These are phyloP conservation scores for Populus simonii DNA, from an alignment of 345 rosid species.

Conservation along the genomic window DNA sequence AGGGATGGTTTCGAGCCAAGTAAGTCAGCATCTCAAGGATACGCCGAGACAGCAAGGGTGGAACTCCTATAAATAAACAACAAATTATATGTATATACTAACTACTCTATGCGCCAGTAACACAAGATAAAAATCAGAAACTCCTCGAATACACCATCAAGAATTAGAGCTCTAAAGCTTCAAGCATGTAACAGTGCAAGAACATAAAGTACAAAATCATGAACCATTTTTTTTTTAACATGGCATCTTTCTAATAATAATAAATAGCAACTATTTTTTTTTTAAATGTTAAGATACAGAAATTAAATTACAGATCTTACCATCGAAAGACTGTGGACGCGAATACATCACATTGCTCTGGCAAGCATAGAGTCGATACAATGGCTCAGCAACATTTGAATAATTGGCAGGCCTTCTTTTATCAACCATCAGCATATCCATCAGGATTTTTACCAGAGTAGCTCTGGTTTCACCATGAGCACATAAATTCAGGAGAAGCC, in stretches of 20 bases:
- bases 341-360: conserved; percentile 89
- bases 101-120: background rate
- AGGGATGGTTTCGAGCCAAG: conserved; percentile 79
- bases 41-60: conserved; percentile 89
- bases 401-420: conserved; percentile 47
- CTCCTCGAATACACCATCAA: background rate
- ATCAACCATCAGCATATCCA: conserved; percentile 87
- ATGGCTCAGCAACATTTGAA: conserved; percentile 53
- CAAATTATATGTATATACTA: background rate
- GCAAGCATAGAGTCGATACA: conserved; percentile 85
- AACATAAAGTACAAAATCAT: too few species aligned
- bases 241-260: too few species aligned
- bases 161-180: too few species aligned
- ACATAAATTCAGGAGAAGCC: conserved; percentile 89
- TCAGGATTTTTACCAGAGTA: conserved; percentile 66
- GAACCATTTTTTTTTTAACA: too few species aligned
- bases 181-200: too few species aligned
- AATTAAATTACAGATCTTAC: conserved; percentile 35
- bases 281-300: background rate
- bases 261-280: too few species aligned
- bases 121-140: background rate
- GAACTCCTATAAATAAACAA: conserved; percentile 54
- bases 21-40: conserved; percentile 83
- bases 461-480: conserved; percentile 83
- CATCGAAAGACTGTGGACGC: conserved; percentile 83